phyloP scores from a whole-genome alignment of 1,139 yeast genomes.

The Taphrina flavorubra region DNA sequence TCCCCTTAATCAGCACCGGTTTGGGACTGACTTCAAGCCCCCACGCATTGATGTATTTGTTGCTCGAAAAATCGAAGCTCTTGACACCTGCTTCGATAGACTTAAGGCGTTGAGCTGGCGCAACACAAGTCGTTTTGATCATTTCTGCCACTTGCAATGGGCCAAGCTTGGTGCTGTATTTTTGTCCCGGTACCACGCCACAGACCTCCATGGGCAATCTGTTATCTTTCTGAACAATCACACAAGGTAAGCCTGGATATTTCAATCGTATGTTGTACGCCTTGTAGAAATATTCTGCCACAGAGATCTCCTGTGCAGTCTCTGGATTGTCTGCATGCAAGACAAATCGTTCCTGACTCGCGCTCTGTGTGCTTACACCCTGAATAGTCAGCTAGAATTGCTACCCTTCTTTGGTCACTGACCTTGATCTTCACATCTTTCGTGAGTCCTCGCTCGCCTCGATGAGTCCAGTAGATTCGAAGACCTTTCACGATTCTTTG shows the following conservation, averaged over 20 bases:
- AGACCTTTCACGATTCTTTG: slow-evolving; percentile 17
- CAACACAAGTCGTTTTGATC: slow-evolving; percentile 35
- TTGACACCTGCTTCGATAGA: slow-evolving; percentile 40
- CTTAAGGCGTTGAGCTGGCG: slow-evolving; percentile 21
- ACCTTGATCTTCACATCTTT: slow-evolving; percentile 17
- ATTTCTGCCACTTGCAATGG: slow-evolving; percentile 43
- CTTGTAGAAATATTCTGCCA: slow-evolving; percentile 42
- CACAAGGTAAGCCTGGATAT: slow-evolving; percentile 43
- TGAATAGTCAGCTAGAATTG: not conserved
- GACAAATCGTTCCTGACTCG: slow-evolving; percentile 12
- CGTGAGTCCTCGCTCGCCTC: slow-evolving; percentile 19
- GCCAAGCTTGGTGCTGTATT: slow-evolving; percentile 41
- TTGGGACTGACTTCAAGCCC: slow-evolving; percentile 40
- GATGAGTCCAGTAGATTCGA: slow-evolving; percentile 17
- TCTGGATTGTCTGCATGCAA: slow-evolving; percentile 19
- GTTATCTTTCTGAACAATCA: slow-evolving; percentile 38
- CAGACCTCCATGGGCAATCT: slow-evolving; percentile 43
- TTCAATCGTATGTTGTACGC: slow-evolving; percentile 43
- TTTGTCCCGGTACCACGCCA: slow-evolving; percentile 42
- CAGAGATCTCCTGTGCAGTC: slow-evolving; percentile 31
- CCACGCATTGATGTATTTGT: slow-evolving; percentile 43
- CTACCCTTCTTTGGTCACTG: not conserved
- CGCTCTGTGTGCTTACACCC: slow-evolving; percentile 14
- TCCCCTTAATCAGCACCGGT: slow-evolving; percentile 42
- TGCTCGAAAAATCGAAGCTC: slow-evolving; percentile 39